Percentiles rank a stretch among this genome's conserved stretches.
Evolutionary conservation across 768 basidiomycete genomes (phyloP).

Genomic region (Tulasnella sp.): DNA sequence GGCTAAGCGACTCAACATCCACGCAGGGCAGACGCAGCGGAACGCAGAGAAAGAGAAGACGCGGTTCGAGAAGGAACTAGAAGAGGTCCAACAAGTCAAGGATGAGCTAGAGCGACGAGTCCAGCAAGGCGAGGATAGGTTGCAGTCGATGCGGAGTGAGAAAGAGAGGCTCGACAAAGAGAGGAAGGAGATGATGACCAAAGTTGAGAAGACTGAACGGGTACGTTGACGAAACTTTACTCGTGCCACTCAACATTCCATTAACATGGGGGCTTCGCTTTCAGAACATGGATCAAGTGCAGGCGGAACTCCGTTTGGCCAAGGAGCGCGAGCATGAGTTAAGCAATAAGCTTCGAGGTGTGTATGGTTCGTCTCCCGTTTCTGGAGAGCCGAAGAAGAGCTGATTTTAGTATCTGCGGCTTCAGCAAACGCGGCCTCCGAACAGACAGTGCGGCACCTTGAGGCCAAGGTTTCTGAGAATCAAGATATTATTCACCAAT

Average conservation of each 20-base stretch:
- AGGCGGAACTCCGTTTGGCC: conserved; percentile 50
- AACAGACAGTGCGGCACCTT: conserved; percentile 59
- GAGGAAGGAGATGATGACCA: not conserved
- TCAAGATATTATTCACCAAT: conserved; percentile 53
- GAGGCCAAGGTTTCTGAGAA: conserved; percentile 62
- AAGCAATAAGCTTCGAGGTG: conserved; percentile 64
- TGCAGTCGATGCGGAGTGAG: not conserved
- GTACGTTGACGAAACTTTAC: not conserved
- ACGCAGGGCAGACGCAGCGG: not conserved
- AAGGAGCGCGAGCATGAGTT: conserved; percentile 67
- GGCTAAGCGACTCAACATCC: too few relatives aligned
- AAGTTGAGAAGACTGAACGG: not conserved
- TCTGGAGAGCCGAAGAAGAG: not conserved
- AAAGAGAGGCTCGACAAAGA: not conserved
- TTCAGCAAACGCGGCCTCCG: conserved; percentile 52
- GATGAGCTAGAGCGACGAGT: not conserved
- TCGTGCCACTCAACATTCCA: not conserved
- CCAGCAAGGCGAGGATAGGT: not conserved
- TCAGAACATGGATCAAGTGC: conserved; percentile 74
- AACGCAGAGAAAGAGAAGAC: too few relatives aligned
- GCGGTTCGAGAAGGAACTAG: not conserved
- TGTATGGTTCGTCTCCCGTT: conserved; percentile 18
- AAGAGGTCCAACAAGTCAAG: not conserved
- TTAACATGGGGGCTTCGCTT: not conserved
- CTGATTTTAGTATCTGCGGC: not conserved